Conservation (phyloP, 1,284 basidiomycete species). For the Salmacisia buchloeana region DNA sequence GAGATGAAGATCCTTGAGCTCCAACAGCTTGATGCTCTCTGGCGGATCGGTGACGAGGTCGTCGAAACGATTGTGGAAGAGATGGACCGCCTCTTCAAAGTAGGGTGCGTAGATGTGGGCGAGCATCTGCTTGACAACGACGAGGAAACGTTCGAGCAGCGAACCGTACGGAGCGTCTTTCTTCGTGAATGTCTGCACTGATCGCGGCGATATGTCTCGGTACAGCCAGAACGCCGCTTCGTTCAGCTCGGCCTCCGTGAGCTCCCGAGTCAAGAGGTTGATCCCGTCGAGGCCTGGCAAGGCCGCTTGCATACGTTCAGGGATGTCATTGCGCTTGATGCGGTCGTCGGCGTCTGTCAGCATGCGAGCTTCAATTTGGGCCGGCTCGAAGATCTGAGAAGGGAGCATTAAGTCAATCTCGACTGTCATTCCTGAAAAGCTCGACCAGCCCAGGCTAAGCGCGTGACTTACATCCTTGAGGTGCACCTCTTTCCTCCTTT, state of each 20-base stretch:
- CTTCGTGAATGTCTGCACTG: slow-evolving; percentile 59
- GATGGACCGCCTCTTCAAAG: slow-evolving; percentile 84
- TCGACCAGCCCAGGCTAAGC: neutral
- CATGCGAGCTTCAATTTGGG: slow-evolving; percentile 84
- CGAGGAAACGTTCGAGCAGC: slow-evolving; percentile 73
- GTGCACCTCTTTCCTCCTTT: slow-evolving; percentile 56
- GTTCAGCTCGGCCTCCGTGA: slow-evolving; percentile 65
- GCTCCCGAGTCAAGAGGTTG: slow-evolving; percentile 63
- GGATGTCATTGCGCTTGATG: slow-evolving; percentile 83
- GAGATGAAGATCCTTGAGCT: neutral
- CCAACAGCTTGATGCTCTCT: slow-evolving; percentile 23
- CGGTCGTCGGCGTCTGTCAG: slow-evolving; percentile 87
- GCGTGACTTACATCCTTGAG: slow-evolving; percentile 72
- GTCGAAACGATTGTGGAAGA: slow-evolving; percentile 89
- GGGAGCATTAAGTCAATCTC: neutral
- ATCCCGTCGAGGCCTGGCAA: slow-evolving; percentile 56
- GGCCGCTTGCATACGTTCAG: slow-evolving; percentile 91
- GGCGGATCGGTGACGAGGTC: slow-evolving; percentile 67
- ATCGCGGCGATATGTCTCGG: slow-evolving; percentile 65
- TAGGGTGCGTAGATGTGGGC: slow-evolving; percentile 55
- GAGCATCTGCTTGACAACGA: slow-evolving; percentile 76
- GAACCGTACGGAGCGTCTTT: slow-evolving; percentile 61
- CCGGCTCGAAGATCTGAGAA: slow-evolving; percentile 87
- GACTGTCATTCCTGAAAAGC: too few species aligned
- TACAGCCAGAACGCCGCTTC: slow-evolving; percentile 86